phyloP scores from a whole-genome alignment of 139 green algal species.

The Closterium sp. region DNA sequence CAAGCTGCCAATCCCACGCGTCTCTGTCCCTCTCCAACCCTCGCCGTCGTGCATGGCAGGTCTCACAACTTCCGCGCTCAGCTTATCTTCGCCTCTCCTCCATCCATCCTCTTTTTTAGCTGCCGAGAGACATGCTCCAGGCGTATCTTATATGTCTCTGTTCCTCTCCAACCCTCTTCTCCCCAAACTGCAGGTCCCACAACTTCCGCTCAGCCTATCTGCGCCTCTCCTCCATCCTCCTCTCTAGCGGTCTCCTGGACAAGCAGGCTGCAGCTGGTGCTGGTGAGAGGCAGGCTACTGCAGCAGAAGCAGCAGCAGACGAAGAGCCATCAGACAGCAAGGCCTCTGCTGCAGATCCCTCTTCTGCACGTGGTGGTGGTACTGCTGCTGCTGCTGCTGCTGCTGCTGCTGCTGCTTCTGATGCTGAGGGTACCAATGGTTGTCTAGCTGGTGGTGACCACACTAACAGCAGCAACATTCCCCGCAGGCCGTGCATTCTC shows the following conservation, averaged over 20 bases:
- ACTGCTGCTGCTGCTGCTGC: neutral
- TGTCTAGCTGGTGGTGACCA: no score
- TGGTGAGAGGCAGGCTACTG: neutral
- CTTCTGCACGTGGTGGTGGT: neutral
- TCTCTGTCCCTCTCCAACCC: neutral
- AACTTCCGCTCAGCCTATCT: slow-evolving; percentile 89
- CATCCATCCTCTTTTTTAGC: no score
- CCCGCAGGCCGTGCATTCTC: slow-evolving; percentile 59
- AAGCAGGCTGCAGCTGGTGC: neutral
- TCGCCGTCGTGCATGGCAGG: no score
- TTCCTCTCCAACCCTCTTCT: no score
- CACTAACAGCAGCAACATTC: neutral
- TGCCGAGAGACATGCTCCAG: no score
- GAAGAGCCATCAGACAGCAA: neutral
- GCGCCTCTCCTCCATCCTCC: slow-evolving; percentile 71
- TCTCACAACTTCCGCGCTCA: no score
- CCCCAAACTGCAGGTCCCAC: slow-evolving; percentile 73
- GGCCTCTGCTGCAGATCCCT: neutral
- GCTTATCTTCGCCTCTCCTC: no score
- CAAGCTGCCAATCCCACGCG: neutral
- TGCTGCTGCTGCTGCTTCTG: neutral
- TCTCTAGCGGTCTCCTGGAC: neutral
- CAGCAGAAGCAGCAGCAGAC: neutral
- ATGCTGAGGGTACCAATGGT: no score
- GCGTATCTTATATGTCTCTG: no score